Percentiles rank a stretch among this genome's conserved stretches.
Evolutionary conservation across 257 asterid species (phyloP).

Genomic region (Nicotiana tabacum): DNA sequence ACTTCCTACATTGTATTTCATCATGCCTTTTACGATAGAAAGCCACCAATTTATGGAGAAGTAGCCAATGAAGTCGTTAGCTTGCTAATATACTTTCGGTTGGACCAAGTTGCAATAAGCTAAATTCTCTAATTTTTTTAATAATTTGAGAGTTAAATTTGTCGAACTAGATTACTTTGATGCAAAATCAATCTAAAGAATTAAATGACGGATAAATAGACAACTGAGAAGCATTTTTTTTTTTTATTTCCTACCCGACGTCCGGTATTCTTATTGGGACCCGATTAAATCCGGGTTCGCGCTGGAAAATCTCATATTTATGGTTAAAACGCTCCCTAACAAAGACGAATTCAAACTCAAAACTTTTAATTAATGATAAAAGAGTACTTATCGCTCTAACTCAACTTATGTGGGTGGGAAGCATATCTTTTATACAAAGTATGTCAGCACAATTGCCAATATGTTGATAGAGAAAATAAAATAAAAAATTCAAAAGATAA

Average conservation of each 20-base stretch:
- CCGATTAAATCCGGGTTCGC: too few relatives aligned
- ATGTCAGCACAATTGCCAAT: not conserved
- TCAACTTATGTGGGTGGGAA: too few relatives aligned
- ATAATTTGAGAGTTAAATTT: not conserved
- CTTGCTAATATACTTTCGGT: too few relatives aligned
- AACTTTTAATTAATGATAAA: too few relatives aligned
- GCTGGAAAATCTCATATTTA: too few relatives aligned
- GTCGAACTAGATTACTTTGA: not conserved
- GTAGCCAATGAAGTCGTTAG: not conserved
- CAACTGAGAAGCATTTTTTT: too few relatives aligned
- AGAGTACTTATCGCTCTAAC: too few relatives aligned
- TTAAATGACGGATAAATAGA: not conserved
- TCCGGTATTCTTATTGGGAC: too few relatives aligned
- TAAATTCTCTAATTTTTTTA: not conserved
- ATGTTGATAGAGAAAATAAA: not conserved
- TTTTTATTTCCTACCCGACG: too few relatives aligned
- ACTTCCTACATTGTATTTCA: not conserved
- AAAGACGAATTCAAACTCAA: too few relatives aligned
- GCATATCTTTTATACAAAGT: not conserved
- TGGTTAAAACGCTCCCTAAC: too few relatives aligned
- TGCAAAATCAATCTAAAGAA: not conserved
- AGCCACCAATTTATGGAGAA: not conserved
- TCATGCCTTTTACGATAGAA: not conserved
- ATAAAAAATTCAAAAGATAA: not conserved
- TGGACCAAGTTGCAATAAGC: too few relatives aligned